Evolutionary conservation across 1,139 yeast species (phyloP).

Genomic region (Kodamaea anthophila): DNA sequence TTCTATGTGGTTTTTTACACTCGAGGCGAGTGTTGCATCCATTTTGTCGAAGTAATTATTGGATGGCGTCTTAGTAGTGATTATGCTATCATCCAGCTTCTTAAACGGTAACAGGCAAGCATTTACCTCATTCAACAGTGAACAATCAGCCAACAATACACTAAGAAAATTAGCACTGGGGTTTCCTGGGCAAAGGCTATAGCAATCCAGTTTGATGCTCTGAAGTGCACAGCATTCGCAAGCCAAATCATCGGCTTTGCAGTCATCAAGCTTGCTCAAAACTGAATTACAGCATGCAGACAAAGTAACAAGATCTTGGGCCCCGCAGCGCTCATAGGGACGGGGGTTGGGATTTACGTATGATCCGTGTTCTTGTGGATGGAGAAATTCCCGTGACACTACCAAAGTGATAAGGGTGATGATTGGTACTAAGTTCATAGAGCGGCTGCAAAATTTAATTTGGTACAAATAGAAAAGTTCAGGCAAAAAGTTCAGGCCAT

Average conservation of each 20-base stretch:
- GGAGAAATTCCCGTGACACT: constrained; percentile 1
- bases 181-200: constrained; percentile 43
- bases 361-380: constrained; percentile 30
- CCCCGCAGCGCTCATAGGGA: constrained; percentile 29
- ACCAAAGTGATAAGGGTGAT: not conserved
- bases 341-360: constrained; percentile 45
- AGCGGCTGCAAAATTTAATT: not conserved
- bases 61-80: constrained; percentile 1
- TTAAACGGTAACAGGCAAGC: constrained; percentile 47
- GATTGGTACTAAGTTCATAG: not conserved
- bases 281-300: constrained; percentile 44
- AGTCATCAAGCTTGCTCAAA: constrained; percentile 37
- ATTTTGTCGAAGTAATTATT: constrained; percentile 4
- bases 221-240: constrained; percentile 54
- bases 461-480: too few species aligned
- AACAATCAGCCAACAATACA: constrained; percentile 41
- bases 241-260: constrained; percentile 48
- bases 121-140: constrained; percentile 40
- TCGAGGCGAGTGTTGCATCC: too few species aligned
- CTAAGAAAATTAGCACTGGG: constrained; percentile 43
- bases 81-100: constrained; percentile 22
- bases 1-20: too few species aligned
- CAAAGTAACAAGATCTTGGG: constrained; percentile 37
- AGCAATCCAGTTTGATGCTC: constrained; percentile 39
- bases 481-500: too few species aligned